phyloP scores from a whole-genome alignment of 1,139 yeast species.

The Nakaseomyces nivariensis region DNA sequence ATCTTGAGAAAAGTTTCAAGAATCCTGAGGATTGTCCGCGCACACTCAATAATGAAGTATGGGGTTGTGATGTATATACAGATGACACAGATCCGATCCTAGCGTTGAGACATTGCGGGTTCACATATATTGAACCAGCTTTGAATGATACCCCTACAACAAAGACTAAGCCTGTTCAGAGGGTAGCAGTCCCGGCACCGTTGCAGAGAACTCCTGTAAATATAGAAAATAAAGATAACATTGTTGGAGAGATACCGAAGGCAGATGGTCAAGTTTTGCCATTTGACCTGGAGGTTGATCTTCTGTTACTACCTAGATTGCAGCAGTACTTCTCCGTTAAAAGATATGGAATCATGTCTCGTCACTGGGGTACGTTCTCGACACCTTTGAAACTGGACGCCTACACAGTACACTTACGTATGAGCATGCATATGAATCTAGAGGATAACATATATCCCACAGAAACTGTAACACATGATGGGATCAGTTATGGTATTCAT shows the following conservation, averaged over 20 bases:
- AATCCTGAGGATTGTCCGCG: slow-evolving; percentile 13
- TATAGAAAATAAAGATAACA: slow-evolving; percentile 24
- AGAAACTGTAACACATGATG: slow-evolving; percentile 21
- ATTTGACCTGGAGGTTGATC: slow-evolving; percentile 56
- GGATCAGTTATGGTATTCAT: slow-evolving; percentile 25
- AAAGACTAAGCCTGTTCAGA: neutral
- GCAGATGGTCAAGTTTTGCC: slow-evolving; percentile 12
- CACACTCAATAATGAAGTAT: slow-evolving; percentile 44
- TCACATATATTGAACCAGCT: slow-evolving; percentile 37
- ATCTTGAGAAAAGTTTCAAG: slow-evolving; percentile 26
- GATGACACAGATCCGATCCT: slow-evolving; percentile 84
- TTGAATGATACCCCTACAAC: neutral
- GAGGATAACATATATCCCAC: neutral
- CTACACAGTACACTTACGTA: neutral
- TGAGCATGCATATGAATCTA: slow-evolving; percentile 7
- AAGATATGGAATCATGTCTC: slow-evolving; percentile 60
- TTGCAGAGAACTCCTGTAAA: slow-evolving; percentile 30
- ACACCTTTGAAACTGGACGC: slow-evolving; percentile 14
- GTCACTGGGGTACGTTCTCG: slow-evolving; percentile 46
- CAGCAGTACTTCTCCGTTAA: slow-evolving; percentile 50
- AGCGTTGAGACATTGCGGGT: slow-evolving; percentile 66
- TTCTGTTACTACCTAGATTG: slow-evolving; percentile 62
- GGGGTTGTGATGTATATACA: slow-evolving; percentile 92
- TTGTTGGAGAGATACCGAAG: slow-evolving; percentile 25
- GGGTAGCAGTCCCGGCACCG: slow-evolving; percentile 1